Evolutionary conservation across 768 basidiomycete species (phyloP).

Genomic region (Agaricus blazei): DNA sequence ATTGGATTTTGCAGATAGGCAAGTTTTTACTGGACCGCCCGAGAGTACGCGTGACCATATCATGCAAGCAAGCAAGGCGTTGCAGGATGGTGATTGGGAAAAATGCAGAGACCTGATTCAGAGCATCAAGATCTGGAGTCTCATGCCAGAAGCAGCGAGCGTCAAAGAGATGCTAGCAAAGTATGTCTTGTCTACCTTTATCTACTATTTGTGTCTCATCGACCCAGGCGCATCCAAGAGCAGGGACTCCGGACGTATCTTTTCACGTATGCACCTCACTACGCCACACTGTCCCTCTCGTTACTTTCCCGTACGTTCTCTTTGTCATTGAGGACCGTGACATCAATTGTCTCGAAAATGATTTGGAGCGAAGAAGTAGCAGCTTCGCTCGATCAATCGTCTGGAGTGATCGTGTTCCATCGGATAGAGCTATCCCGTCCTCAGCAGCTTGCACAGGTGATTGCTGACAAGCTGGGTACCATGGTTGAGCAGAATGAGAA

Average conservation of each 20-base stretch:
- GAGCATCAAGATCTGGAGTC: constrained; percentile 95
- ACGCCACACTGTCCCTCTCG: constrained; percentile 84
- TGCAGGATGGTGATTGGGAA: constrained; percentile 97
- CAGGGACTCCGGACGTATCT: constrained; percentile 95
- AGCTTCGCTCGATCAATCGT: constrained; percentile 89
- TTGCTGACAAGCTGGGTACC: constrained; percentile 82
- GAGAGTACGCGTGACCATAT: constrained; percentile 98
- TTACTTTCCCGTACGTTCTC: constrained; percentile 87
- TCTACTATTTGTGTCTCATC: not conserved
- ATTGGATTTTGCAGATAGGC: constrained; percentile 94
- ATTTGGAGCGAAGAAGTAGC: constrained; percentile 96
- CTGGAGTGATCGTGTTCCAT: constrained; percentile 89
- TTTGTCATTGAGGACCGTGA: constrained; percentile 74
- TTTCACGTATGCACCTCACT: constrained; percentile 95
- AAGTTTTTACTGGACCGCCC: constrained; percentile 97
- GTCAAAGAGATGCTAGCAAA: constrained; percentile 95
- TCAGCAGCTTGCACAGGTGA: constrained; percentile 84
- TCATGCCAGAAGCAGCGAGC: constrained; percentile 83
- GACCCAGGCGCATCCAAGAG: constrained; percentile 87
- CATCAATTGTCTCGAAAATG: constrained; percentile 95
- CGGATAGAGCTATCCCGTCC: constrained; percentile 82
- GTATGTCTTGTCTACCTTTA: constrained; percentile 38
- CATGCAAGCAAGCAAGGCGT: constrained; percentile 96
- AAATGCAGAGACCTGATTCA: constrained; percentile 89
- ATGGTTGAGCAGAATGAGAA: constrained; percentile 95